Evolutionary conservation across 306 rosid species (phyloP).

Genomic region (Prunus armeniaca): DNA sequence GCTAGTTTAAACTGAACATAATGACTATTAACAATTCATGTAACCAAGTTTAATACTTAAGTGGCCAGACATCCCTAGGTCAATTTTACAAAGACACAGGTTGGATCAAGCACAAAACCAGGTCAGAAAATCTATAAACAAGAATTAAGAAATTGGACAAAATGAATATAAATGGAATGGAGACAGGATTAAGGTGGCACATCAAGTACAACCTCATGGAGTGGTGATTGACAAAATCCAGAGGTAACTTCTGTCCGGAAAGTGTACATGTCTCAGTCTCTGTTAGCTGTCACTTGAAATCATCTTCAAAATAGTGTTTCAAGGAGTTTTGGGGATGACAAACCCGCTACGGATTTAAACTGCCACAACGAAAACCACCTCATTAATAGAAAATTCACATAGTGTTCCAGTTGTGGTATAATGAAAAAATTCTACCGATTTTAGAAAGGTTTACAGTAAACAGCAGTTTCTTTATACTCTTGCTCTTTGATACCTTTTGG

Average conservation of each 20-base stretch:
- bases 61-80: constrained; percentile 25
- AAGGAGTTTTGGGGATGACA: constrained; percentile 63
- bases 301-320: constrained; percentile 56
- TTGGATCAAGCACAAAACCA: constrained; percentile 30
- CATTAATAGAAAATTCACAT: constrained; percentile 17
- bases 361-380: constrained; percentile 28
- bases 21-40: constrained; percentile 15
- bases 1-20: background rate
- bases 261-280: constrained; percentile 23
- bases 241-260: constrained; percentile 22
- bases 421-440: constrained; percentile 9
- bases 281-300: constrained; percentile 41
- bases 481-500: constrained; percentile 48
- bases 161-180: constrained; percentile 35
- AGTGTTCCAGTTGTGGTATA: constrained; percentile 4
- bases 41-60: background rate
- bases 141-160: constrained; percentile 27
- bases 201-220: constrained; percentile 33
- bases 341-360: constrained; percentile 69
- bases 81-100: constrained; percentile 16
- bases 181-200: constrained; percentile 35
- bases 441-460: background rate
- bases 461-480: background rate
- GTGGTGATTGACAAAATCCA: constrained; percentile 24
- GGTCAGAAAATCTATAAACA: constrained; percentile 41